phyloP scores from a whole-genome alignment of 208 protist species.

The Leishmania gerbilli region DNA sequence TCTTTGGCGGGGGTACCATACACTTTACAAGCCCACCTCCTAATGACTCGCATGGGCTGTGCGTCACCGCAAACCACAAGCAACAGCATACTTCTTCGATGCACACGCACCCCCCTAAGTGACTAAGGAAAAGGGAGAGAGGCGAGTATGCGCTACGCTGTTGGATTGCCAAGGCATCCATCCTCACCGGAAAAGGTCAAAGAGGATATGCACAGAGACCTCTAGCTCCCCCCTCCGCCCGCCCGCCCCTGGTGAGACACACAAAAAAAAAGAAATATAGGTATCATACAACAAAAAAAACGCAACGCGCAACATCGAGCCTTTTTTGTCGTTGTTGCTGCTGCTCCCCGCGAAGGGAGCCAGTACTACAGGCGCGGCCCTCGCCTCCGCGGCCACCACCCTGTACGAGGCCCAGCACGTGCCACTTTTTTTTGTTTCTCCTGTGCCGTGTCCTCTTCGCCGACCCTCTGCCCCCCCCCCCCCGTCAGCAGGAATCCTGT shows the following conservation, averaged over 20 bases:
- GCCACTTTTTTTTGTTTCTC: background rate
- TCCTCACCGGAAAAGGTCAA: too few species aligned
- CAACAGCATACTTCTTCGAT: background rate
- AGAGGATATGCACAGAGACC: too few species aligned
- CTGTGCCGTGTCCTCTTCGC: background rate
- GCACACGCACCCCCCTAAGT: background rate
- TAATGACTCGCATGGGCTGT: background rate
- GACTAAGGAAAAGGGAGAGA: background rate
- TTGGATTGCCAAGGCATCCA: background rate
- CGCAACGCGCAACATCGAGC: too few species aligned
- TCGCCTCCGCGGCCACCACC: background rate
- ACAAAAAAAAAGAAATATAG: background rate
- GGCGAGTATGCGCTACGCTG: background rate
- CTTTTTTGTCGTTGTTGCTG: too few species aligned
- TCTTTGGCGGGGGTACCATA: background rate
- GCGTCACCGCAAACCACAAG: background rate
- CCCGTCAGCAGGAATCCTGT: slow-evolving; percentile 27
- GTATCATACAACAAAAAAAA: too few species aligned
- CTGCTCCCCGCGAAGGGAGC: too few species aligned
- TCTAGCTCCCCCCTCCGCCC: too few species aligned
- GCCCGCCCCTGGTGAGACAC: background rate
- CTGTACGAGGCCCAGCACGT: background rate
- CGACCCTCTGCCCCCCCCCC: slow-evolving; percentile 7
- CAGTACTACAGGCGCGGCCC: background rate
- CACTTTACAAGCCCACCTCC: background rate